phyloP scores from a whole-genome alignment of 495 filamentous ascomycete species.

The Rostrohypoxylon terebratum region DNA sequence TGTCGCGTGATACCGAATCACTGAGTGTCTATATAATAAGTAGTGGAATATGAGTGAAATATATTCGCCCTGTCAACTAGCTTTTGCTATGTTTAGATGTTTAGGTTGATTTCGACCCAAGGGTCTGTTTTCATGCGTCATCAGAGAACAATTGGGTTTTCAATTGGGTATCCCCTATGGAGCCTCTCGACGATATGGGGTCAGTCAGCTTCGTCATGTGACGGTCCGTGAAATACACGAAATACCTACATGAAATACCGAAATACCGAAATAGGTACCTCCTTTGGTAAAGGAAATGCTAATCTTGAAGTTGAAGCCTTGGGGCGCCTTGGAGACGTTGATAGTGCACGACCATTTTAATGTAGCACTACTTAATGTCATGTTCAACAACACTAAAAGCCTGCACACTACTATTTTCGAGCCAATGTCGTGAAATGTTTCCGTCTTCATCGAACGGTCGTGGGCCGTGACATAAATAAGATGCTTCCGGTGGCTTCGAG shows the following conservation, averaged over 20 bases:
- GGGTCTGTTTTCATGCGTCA: slow-evolving; percentile 9
- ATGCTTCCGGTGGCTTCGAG: not conserved
- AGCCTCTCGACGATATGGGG: slow-evolving; percentile 7
- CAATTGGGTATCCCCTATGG: not conserved
- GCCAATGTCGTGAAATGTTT: slow-evolving; percentile 11
- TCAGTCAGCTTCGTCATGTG: slow-evolving; percentile 12
- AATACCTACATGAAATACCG: too few species aligned
- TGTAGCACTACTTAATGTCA: slow-evolving; percentile 21
- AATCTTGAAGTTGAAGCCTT: not conserved
- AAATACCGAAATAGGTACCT: too few species aligned
- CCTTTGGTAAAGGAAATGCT: not conserved
- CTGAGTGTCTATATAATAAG: slow-evolving; percentile 14
- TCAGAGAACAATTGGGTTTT: not conserved
- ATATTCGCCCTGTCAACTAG: slow-evolving; percentile 13
- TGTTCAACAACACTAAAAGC: slow-evolving; percentile 21
- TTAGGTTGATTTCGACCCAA: slow-evolving; percentile 4
- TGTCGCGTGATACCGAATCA: slow-evolving; percentile 26
- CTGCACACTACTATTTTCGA: not conserved
- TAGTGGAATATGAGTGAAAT: slow-evolving; percentile 16
- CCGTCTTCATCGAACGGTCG: slow-evolving; percentile 16
- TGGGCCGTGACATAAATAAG: slow-evolving; percentile 20
- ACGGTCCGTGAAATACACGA: slow-evolving; percentile 6
- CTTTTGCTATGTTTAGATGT: slow-evolving; percentile 2
- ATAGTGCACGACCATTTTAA: slow-evolving; percentile 14
- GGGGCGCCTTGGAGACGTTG: not conserved